These are phyloP conservation scores for Ephemerocybe angulata DNA, from an alignment of 768 basidiomycete species.

Conservation along the genomic window DNA sequence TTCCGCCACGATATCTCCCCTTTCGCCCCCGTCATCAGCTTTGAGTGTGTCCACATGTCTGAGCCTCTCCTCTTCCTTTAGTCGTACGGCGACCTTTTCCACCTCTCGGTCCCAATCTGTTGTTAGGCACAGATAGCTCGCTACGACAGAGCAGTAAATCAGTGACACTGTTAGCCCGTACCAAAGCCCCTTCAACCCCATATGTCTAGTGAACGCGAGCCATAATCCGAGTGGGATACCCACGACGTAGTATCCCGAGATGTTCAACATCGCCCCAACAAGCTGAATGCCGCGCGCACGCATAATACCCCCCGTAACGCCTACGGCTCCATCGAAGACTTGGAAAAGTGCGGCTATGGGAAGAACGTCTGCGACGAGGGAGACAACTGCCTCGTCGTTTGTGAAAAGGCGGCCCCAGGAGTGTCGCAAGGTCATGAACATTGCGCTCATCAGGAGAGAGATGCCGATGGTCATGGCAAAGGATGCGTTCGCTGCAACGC, in stretches of 20 bases:
- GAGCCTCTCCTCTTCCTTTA: slow-evolving; percentile 39
- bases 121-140: slow-evolving; percentile 48
- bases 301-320: slow-evolving; percentile 72
- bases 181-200: slow-evolving; percentile 80
- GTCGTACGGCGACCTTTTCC: slow-evolving; percentile 50
- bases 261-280: slow-evolving; percentile 73
- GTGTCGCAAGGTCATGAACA: slow-evolving; percentile 60
- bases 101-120: slow-evolving; percentile 74
- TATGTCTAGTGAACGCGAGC: slow-evolving; percentile 59
- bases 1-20: no score
- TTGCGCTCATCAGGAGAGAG: slow-evolving; percentile 56
- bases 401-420: slow-evolving; percentile 78
- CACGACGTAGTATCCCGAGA: slow-evolving; percentile 78
- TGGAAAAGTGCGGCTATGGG: slow-evolving; percentile 79
- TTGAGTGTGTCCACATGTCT: slow-evolving; percentile 14
- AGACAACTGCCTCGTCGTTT: slow-evolving; percentile 56
- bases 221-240: slow-evolving; percentile 82
- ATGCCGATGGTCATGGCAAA: slow-evolving; percentile 63
- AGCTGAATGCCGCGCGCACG: slow-evolving; percentile 82
- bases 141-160: slow-evolving; percentile 51
- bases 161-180: slow-evolving; percentile 72
- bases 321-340: slow-evolving; percentile 76
- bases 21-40: no score
- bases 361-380: slow-evolving; percentile 62
- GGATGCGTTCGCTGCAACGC: slow-evolving; percentile 59